Evolutionary conservation across 208 protist genomes (phyloP), one percentile per base, ranked within the genome.

Genomic region (Crithidia bombi): DNA sequence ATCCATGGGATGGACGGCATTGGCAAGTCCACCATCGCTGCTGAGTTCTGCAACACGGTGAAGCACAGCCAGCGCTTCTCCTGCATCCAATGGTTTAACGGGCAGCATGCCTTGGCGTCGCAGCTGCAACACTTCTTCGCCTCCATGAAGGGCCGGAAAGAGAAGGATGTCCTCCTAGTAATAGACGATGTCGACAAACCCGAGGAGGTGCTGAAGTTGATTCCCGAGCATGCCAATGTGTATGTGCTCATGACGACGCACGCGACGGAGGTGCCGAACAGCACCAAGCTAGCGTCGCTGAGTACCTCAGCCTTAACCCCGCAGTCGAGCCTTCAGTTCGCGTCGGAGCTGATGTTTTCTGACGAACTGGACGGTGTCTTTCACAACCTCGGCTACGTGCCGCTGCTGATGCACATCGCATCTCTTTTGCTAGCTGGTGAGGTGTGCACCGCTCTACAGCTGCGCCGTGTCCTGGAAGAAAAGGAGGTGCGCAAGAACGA

Each of bases 31-130:
- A 86, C 89, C 0, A 41, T 96, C n/a, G 89, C 87, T 2, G 89
- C 86, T 0, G 89, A 93, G 69, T 94, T 96, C 47, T 93, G 87
- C 57, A 86, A 94, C 30, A 69, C 82, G 1, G 89, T 79, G 30
- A 69, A 80, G 15, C 85, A 84, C 26, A 92, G 87, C 57, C 73
- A 78, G 25, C 85, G 89, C 11, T 96, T 96, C 61, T 86, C 87
- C 5, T 96, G 91, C 75, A 91, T 96, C 63, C 89, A 90, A 65
- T 96, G 91, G 89, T 90, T 94, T 61, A 84, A 89, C 65, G 81
- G 72, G 9, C 72, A 78, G 39, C 65, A 81, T 21, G 47, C 64
- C 14, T 50, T 80, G 35, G 32, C 28, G 1, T 65, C 72, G 59
- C 74, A 86, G 39, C 47, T 96, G 26, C 23, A 79, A 65, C 69